Conservation (phyloP, 768 basidiomycete species). For the Pulveroboletus frians region DNA sequence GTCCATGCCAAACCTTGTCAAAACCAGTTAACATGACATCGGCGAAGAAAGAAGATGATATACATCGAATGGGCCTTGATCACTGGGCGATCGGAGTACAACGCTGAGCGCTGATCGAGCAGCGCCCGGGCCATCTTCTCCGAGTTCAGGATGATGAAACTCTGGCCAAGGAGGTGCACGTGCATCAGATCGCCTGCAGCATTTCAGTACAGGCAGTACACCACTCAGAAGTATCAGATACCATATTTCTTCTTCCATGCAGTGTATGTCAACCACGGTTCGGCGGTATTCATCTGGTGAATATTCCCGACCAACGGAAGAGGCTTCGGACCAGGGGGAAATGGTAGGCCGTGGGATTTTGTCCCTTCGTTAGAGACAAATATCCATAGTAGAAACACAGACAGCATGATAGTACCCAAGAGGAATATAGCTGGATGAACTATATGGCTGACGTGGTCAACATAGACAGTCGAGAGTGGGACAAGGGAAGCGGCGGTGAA, state of each 20-base stretch:
- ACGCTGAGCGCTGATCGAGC: slow-evolving; percentile 24
- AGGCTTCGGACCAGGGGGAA: slow-evolving; percentile 30
- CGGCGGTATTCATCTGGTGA: slow-evolving; percentile 21
- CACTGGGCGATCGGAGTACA: slow-evolving; percentile 27
- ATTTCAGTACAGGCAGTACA: background rate
- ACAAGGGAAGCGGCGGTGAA: slow-evolving; percentile 4
- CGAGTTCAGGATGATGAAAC: slow-evolving; percentile 25
- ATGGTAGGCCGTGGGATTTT: slow-evolving; percentile 8
- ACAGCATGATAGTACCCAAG: background rate
- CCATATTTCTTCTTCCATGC: slow-evolving; percentile 33
- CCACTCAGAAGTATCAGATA: background rate
- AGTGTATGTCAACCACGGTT: slow-evolving; percentile 34
- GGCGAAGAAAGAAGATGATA: background rate
- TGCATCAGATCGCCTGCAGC: slow-evolving; percentile 19
- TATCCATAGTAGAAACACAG: slow-evolving; percentile 1
- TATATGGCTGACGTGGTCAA: background rate
- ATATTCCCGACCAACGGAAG: slow-evolving; percentile 29
- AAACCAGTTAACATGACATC: background rate
- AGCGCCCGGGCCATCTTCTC: slow-evolving; percentile 24
- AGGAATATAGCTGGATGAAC: background rate
- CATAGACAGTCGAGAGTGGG: background rate
- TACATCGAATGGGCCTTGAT: slow-evolving; percentile 16
- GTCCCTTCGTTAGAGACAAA: slow-evolving; percentile 1
- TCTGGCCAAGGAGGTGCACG: slow-evolving; percentile 21
- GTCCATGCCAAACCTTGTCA: slow-evolving; percentile 22